phyloP scores from a whole-genome alignment of 1,284 basidiomycete genomes.

The Boletellus dicymbophilus region DNA sequence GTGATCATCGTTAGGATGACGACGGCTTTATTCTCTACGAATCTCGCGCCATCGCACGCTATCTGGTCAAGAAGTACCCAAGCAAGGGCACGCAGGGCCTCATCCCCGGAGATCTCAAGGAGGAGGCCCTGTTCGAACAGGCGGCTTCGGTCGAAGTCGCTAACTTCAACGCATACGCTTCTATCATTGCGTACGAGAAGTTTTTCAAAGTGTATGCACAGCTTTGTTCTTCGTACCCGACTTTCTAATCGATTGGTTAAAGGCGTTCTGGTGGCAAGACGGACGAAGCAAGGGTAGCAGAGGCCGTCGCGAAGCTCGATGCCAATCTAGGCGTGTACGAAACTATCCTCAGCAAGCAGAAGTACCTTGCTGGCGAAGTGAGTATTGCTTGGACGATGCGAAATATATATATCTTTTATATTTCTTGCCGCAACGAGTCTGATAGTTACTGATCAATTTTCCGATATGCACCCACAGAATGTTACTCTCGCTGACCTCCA shows the following conservation, averaged over 20 bases:
- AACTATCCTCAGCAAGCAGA: conserved; percentile 45
- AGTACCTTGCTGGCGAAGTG: conserved; percentile 51
- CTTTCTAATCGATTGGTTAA: not conserved
- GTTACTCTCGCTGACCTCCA: conserved; percentile 53
- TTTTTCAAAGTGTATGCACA: conserved; percentile 38
- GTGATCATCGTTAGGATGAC: conserved; percentile 34
- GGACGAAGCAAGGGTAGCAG: conserved; percentile 30
- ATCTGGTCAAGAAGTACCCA: conserved; percentile 47
- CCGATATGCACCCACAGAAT: conserved; percentile 32
- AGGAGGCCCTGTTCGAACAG: conserved; percentile 35
- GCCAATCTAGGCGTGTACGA: conserved; percentile 47
- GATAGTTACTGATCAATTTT: too few species aligned
- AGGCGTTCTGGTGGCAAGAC: conserved; percentile 9
- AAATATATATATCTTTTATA: too few species aligned
- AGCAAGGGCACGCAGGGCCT: conserved; percentile 35
- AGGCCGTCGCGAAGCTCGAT: conserved; percentile 28
- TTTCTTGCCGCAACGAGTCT: too few species aligned
- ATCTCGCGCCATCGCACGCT: conserved; percentile 54
- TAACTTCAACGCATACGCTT: conserved; percentile 33
- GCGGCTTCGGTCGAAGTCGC: conserved; percentile 26
- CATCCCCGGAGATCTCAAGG: conserved; percentile 34
- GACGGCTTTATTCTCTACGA: conserved; percentile 50
- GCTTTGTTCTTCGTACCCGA: conserved; percentile 2
- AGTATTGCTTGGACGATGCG: conserved; percentile 22
- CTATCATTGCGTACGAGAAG: conserved; percentile 29